These are phyloP conservation scores for Rubroshorea leprosula DNA, from an alignment of 345 rosid species.

Conservation along the genomic window DNA sequence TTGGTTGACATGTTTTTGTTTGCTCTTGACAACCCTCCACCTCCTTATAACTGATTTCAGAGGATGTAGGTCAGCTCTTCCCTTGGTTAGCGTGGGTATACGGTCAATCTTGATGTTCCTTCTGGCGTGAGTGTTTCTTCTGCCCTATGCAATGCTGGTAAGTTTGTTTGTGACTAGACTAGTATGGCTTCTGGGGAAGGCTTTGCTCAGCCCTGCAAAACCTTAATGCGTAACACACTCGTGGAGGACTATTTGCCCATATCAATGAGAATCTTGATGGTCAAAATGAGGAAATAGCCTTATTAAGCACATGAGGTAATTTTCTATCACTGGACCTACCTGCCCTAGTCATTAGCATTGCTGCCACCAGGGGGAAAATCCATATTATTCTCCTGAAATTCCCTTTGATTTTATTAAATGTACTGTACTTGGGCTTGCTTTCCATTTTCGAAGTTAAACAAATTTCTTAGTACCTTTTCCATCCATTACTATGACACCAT, in stretches of 20 bases:
- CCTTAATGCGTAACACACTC: slow-evolving; percentile 40
- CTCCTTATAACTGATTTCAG: slow-evolving; percentile 85
- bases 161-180: slow-evolving; percentile 95
- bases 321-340: slow-evolving; percentile 32
- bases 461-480: too few species aligned
- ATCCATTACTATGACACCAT: too few species aligned
- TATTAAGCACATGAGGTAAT: too few species aligned
- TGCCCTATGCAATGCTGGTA: slow-evolving; percentile 85
- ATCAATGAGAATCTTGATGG: slow-evolving; percentile 39
- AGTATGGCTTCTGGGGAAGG: slow-evolving; percentile 97
- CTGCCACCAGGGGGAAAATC: too few species aligned
- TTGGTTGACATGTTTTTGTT: slow-evolving; percentile 94
- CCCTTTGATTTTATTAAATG: too few species aligned
- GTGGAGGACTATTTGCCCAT: slow-evolving; percentile 36
- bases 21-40: slow-evolving; percentile 83
- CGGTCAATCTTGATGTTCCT: slow-evolving; percentile 80
- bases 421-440: too few species aligned
- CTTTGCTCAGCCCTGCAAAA: slow-evolving; percentile 48
- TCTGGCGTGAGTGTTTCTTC: slow-evolving; percentile 77
- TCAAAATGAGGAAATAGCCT: slow-evolving; percentile 67
- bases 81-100: slow-evolving; percentile 89
- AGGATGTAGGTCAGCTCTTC: slow-evolving; percentile 97
- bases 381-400: too few species aligned
- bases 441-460: too few species aligned
- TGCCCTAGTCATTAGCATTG: too few species aligned